Base-by-base conservation (phyloP, 169 alveolate species). In the Neospora caninum region DNA sequence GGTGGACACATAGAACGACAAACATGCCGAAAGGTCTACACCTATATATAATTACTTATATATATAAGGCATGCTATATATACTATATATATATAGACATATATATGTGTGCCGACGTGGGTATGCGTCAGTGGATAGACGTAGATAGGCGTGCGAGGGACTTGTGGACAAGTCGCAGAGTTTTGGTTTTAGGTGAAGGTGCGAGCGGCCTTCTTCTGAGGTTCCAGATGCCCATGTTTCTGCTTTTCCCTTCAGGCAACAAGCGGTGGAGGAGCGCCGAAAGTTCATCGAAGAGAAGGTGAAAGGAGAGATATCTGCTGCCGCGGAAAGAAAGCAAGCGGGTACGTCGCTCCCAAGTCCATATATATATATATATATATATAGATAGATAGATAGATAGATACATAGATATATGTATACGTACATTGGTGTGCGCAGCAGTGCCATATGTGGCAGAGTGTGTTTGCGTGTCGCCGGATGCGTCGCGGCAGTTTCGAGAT, bases 261-360 rank as follows among this genome's bases (percentile, higher is more conserved):
- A 82, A 36, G 89, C 39, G 20, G 67, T 29, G 36, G 89, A 82
- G 89, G 89, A 82, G 36, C 89, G 89, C 41, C 64, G 64, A 18
- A 38, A 29, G 64, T 82, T 82, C 64, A 36, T 82, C 36, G 89
- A 38, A 27, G 89, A 38, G 38, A 38, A 42, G 34, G 89, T 82
- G 89, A 38, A 43, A 22, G 89, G 89, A 42, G 89, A 82, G 39
- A 13, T 82, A 4, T 27, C 38, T 7, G 89, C 89, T 1, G 89
- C 89, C 41, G 89, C 89, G 25, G 89, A 82, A 49, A 18, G 89
- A 41, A 39, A 49, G 16, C 67, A 42, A 27, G 64, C 89, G 6
- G 89, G 89, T 82, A 82, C 43, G 88, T 41, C 54, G 4, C 58
- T 13, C 58, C 58, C 4, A 4, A 7, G 36, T 69, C 31, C 38